Evolutionary conservation across 257 asterid genomes (phyloP), one percentile per base, ranked within the genome.

Genomic region (Nicotiana obtusifolia): DNA sequence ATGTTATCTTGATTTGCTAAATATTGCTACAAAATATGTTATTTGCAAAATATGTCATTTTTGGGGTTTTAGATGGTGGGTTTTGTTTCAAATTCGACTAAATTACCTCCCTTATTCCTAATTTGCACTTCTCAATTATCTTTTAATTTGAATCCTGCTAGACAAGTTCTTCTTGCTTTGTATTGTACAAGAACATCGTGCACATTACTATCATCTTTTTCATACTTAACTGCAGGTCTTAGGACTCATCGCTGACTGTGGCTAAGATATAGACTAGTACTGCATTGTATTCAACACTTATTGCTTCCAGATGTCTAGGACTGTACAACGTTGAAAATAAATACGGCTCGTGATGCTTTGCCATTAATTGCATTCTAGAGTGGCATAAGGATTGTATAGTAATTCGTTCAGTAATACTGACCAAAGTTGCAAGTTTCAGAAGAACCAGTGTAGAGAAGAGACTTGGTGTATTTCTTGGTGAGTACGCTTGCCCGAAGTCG

Each of bases 211-310:
- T 85, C 64, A 81, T 86, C 75, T 90, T 87, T 88, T 90, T 89
- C 89, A 80, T 87, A 84, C 86, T 89, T 87, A 41, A 87, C 91
- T 92, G 95, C 97, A 93, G 98, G 95, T 88, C 86, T 87, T 87
- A 88, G 91, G 91, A 92, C 85, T 86, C 94, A 82, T 64, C 79
- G 93, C 86, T 90, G 94, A 86, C 85, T 86, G 88, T 91, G 92
- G 95, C 87, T 84, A 86, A 90, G 90, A 82, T 80, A 81, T 86
- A 86, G 80, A 60, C 61, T 88, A 85, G 78, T 88, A 84, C 80
- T 81, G 88, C 88, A 87, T 85, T 88, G 82, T 60, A 78, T 89
- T 84, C 89, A 89, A 88, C 83, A 92, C 91, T 87, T 86, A 82
- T 44, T 76, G 62, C 82, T 80, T 78, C 82, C 71, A 82, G 89